Conservation (phyloP, 2,329 filamentous ascomycete species). For the Sporothrix mexicana region DNA sequence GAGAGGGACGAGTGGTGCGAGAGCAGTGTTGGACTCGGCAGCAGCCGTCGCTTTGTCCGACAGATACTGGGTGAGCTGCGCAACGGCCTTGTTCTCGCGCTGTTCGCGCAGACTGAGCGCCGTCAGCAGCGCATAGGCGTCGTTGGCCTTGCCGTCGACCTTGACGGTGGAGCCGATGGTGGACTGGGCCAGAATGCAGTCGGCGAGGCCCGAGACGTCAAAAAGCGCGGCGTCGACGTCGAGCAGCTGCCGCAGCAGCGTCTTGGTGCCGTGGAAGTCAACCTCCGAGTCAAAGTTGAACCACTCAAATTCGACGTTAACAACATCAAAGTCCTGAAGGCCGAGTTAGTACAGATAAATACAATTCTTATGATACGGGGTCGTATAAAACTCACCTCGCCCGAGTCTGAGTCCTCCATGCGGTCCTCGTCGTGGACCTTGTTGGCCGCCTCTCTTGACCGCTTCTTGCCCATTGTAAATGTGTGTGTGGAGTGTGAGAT, state of each 20-base stretch:
- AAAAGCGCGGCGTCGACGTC: conserved; percentile 86
- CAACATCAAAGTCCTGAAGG: conserved; percentile 79
- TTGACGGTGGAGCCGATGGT: conserved; percentile 94
- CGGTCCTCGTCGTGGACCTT: conserved; percentile 42
- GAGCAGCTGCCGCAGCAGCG: conserved; percentile 86
- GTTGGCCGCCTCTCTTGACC: conserved; percentile 46
- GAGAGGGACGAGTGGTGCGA: conserved; percentile 64
- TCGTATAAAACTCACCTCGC: conserved; percentile 44
- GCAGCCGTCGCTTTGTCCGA: conserved; percentile 57
- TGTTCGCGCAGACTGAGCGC: conserved; percentile 83
- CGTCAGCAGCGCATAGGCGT: conserved; percentile 91
- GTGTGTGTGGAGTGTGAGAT: background rate
- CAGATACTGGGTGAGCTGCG: conserved; percentile 75
- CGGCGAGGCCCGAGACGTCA: conserved; percentile 83
- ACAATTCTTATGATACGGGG: background rate
- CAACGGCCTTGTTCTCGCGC: conserved; percentile 73
- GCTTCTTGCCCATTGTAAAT: conserved; percentile 46
- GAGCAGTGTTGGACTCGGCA: conserved; percentile 47
- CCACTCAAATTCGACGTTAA: conserved; percentile 98
- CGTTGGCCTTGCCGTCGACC: conserved; percentile 90
- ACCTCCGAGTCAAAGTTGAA: conserved; percentile 90
- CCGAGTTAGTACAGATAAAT: conserved; percentile 35
- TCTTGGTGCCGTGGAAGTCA: conserved; percentile 95
- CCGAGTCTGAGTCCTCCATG: conserved; percentile 57
- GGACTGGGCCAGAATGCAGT: conserved; percentile 83